These are phyloP conservation scores for Epichloe bromicola DNA, from an alignment of 2,329 filamentous ascomycete species.

Conservation along the genomic window DNA sequence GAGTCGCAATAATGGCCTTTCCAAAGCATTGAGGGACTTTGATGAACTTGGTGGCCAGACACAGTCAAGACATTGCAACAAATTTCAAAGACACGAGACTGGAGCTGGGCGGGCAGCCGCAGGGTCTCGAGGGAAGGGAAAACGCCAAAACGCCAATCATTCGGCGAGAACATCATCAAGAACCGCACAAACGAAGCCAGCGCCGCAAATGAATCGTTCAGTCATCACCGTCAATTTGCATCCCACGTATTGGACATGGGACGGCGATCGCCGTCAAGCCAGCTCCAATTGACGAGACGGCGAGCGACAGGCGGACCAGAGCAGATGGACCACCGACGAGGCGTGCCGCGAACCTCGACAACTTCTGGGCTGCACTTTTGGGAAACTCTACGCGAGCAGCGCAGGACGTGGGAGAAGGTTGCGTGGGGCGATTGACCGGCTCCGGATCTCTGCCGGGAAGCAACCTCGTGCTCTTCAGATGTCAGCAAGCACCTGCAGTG, in stretches of 20 bases:
- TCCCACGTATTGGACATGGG: background rate
- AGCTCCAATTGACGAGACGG: background rate
- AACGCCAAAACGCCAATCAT: background rate
- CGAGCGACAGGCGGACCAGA: background rate
- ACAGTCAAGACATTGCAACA: no score
- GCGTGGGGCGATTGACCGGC: slow-evolving; percentile 3
- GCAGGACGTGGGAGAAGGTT: background rate
- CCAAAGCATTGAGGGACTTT: background rate
- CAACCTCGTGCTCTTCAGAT: slow-evolving; percentile 4
- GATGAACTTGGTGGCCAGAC: no score
- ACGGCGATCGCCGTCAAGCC: background rate
- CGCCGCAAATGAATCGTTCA: no score
- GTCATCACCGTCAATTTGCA: no score
- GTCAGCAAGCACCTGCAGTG: background rate
- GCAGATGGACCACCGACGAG: no score
- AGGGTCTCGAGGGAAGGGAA: background rate
- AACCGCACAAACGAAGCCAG: no score
- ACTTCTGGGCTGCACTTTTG: no score
- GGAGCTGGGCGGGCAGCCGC: background rate
- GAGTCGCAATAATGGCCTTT: background rate
- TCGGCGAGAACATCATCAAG: background rate
- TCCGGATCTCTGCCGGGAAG: slow-evolving; percentile 4
- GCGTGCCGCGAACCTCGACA: no score
- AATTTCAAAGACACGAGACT: background rate
- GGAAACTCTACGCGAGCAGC: background rate